A percentile compares a stretch with the other conserved stretches of the same genome.
Evolutionary conservation across 2,329 filamentous ascomycete species (phyloP).

Genomic region (Alternaria triticina): DNA sequence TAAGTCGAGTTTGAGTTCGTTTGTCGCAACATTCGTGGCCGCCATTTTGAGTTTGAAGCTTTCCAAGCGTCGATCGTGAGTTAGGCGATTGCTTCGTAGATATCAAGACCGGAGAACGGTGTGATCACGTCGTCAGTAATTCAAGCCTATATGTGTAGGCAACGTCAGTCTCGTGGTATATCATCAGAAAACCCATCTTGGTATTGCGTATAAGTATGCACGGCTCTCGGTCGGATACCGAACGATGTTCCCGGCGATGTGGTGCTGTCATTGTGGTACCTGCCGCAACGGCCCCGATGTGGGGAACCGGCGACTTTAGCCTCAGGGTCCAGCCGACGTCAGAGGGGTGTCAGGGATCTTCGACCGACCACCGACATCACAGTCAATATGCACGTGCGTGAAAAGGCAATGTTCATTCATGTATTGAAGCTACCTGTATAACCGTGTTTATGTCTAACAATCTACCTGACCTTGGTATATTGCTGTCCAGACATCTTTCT

Average conservation of each 20-base stretch:
- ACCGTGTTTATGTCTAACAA: neutral
- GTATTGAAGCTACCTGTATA: neutral
- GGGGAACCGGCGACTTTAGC: slow-evolving; percentile 11
- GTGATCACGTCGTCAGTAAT: too few species aligned
- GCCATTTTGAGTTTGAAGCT: neutral
- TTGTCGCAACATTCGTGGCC: slow-evolving; percentile 1
- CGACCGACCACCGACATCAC: neutral
- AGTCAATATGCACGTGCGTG: neutral
- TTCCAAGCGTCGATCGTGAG: neutral
- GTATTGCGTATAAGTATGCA: neutral
- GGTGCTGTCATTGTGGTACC: slow-evolving; percentile 9
- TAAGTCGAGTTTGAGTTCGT: neutral
- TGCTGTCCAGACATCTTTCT: neutral
- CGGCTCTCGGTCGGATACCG: neutral
- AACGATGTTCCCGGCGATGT: neutral
- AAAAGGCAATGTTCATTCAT: neutral
- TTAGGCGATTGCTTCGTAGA: neutral
- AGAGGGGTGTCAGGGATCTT: neutral
- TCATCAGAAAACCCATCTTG: neutral
- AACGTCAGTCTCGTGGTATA: neutral
- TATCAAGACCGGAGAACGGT: neutral
- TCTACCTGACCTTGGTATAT: neutral
- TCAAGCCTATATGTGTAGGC: too few species aligned
- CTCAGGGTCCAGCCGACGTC: neutral
- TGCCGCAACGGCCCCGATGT: slow-evolving; percentile 10